Evolutionary conservation across 2,329 filamentous ascomycete genomes (phyloP), one percentile per base, ranked within the genome.

Genomic region (Stagonosporopsis chrysanthemi): DNA sequence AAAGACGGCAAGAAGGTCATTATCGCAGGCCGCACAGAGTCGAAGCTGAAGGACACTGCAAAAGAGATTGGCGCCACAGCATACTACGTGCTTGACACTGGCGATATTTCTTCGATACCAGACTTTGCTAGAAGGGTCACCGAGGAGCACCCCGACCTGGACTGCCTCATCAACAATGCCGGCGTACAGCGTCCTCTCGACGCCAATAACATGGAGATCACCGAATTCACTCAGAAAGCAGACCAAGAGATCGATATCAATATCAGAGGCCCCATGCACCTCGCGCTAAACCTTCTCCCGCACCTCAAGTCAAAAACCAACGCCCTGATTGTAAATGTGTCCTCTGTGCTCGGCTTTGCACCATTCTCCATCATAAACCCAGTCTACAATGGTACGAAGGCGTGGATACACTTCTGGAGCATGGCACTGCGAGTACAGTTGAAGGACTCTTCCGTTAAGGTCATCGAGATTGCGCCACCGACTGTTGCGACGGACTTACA

Each of bases 121-220:
- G 40, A 48, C 0, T 85, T 86, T 58, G 72, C 82, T 50, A 54
- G 77, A 39, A 77, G 75, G 15, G 66, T 86, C 39, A 80, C 76
- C 3, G 61, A 58, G 2, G 79, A 84, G 6, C 81, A 86, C 63
- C 83, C 82, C 0, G 80, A 84, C 6, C 67, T 86, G 2, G 84
- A 87, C 70, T 86, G 83, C 61, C 67, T 87, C 0, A 75, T 87
- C 66, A 87, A 86, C 73, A 86, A 87, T 52, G 84, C 84, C 0
- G 84, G 84, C 2, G 82, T 86, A 0, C 84, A 87, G 66, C 73
- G 83, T 2, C 84, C 83, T 0, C 77, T 87, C 1, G 70, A 82
- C 15, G 75, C 84, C 0, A 77, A 75, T 38, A 66, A 75, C 17
- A 70, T 74, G 66, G 59, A 61, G 8, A 52, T 59, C 12, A 63